Evolutionary conservation across 169 alveolate genomes (phyloP), one percentile per base, ranked within the genome.

Genomic region (Toxoplasma gondii): DNA sequence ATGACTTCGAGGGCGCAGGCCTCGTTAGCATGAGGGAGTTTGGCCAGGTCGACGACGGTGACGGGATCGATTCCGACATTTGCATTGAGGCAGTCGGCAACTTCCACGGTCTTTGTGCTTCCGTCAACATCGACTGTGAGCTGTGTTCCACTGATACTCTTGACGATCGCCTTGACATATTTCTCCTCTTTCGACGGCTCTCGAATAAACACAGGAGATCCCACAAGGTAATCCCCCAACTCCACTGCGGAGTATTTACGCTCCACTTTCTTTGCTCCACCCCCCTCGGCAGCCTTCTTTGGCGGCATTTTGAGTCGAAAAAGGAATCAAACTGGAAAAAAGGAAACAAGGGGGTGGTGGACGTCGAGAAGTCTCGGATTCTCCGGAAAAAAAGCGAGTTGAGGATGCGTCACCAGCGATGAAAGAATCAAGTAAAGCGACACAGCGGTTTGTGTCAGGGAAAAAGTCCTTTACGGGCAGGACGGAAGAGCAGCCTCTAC

Each of bases 31-130:
- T 98, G 99, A 45, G 98, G 98, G 27, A 98, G 97, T 96, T 98
- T 95, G 86, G 99, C 98, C 78, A 98, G 97, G 93, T 98, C 99
- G 87, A 98, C 98, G 93, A 97, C 97, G 24, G 98, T 95, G 98
- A 96, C 97, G 36, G 99, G 99, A 1, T 91, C 90, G 16, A 95
- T n/a, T 4, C 94, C 94, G 27, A 90, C 94, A 41, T 94, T 94
- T 7, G 93, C 93, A 69, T 94, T 90, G 38, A 94, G 53, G 91
- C 96, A 94, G 36, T 91, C 93, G 9, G 39, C 27, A 34, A 82
- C 88, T 12, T 58, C 74, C 49, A 94, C 92, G 7, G 88, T 87
- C 53, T 91, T 54, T 24, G 92, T 22, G 38, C 16, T 34, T 10
- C 95, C 95, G 27, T 93, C 93, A 0, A 80, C 45, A 12, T 84